Percentiles rank a stretch among this genome's conserved stretches.
phyloP scores from a whole-genome alignment of 768 basidiomycete species.

The Tylopilus balloui region DNA sequence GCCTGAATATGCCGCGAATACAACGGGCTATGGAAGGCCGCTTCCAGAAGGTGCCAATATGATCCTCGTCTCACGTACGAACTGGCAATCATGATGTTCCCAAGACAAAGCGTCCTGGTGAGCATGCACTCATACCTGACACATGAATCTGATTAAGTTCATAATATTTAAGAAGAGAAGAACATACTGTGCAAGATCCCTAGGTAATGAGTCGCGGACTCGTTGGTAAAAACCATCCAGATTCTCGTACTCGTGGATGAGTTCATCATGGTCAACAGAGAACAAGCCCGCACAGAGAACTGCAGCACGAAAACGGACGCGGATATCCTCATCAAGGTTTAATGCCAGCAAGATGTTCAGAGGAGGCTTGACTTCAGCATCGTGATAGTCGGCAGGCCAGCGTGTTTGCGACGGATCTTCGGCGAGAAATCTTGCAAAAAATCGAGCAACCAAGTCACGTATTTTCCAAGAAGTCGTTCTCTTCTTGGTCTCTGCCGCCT shows the following conservation, averaged over 20 bases:
- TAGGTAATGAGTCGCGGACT: conserved; percentile 44
- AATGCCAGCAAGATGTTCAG: conserved; percentile 47
- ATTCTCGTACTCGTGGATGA: conserved; percentile 23
- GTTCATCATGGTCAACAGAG: conserved; percentile 34
- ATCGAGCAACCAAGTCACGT: conserved; percentile 58
- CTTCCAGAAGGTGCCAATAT: conserved; percentile 86
- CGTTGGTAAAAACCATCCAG: conserved; percentile 40
- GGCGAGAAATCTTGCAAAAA: conserved; percentile 62
- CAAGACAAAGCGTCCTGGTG: conserved; percentile 65
- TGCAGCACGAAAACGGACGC: conserved; percentile 78
- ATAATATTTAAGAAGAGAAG: background rate
- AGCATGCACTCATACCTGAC: conserved; percentile 73
- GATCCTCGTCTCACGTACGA: conserved; percentile 73
- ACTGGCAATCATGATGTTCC: conserved; percentile 75
- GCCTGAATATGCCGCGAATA: conserved; percentile 37
- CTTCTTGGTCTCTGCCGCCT: conserved; percentile 31
- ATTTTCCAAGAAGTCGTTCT: conserved; percentile 59
- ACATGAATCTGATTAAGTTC: conserved; percentile 11
- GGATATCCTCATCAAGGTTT: conserved; percentile 68
- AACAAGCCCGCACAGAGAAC: conserved; percentile 57
- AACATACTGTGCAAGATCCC: conserved; percentile 47
- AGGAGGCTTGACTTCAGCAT: conserved; percentile 35
- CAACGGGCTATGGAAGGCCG: conserved; percentile 36
- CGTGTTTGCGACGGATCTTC: conserved; percentile 50
- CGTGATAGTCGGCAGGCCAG: conserved; percentile 39